A percentile compares a stretch with the other conserved stretches of the same genome.
phyloP scores from a whole-genome alignment of 331 rosid genomes.

The Erythrophleum ivorense region DNA sequence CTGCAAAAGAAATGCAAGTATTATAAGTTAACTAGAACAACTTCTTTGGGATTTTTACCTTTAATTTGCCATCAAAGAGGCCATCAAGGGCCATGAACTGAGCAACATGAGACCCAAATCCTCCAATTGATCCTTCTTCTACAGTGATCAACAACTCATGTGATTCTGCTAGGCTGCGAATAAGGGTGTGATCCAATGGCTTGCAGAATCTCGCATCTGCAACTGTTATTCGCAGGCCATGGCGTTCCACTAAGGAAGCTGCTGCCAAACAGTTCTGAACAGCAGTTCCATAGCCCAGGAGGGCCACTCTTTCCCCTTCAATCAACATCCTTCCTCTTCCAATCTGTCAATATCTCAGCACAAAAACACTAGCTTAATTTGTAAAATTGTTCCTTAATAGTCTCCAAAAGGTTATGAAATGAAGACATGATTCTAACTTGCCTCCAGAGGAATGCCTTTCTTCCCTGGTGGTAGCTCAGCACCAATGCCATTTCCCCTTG shows the following conservation, averaged over 20 bases:
- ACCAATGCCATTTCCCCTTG: conserved; percentile 94
- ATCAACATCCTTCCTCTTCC: conserved; percentile 81
- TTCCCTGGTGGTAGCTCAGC: conserved; percentile 79
- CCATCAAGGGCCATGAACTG: conserved; percentile 98
- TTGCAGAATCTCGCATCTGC: conserved; percentile 98
- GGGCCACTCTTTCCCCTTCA: conserved; percentile 96
- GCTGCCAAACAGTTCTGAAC: conserved; percentile 90
- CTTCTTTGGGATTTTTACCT: conserved; percentile 48
- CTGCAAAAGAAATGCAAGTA: conserved; percentile 6
- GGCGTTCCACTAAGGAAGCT: conserved; percentile 57
- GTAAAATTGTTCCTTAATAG: not conserved
- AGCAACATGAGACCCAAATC: conserved; percentile 94
- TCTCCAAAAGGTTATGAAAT: conserved; percentile 1
- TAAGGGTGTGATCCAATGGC: conserved; percentile 76
- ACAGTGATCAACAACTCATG: conserved; percentile 84
- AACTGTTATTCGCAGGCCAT: conserved; percentile 69
- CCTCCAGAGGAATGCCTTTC: conserved; percentile 94
- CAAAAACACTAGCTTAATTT: conserved; percentile 14
- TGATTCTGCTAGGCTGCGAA: conserved; percentile 80
- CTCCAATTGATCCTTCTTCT: conserved; percentile 98
- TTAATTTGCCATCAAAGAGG: conserved; percentile 83
- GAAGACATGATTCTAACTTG: conserved; percentile 42
- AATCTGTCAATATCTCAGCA: conserved; percentile 53
- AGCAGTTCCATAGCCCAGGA: conserved; percentile 84
- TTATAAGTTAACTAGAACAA: not conserved